These are phyloP conservation scores for Scutellaria minor DNA, from an alignment of 257 asterid genomes.

Conservation along the genomic window DNA sequence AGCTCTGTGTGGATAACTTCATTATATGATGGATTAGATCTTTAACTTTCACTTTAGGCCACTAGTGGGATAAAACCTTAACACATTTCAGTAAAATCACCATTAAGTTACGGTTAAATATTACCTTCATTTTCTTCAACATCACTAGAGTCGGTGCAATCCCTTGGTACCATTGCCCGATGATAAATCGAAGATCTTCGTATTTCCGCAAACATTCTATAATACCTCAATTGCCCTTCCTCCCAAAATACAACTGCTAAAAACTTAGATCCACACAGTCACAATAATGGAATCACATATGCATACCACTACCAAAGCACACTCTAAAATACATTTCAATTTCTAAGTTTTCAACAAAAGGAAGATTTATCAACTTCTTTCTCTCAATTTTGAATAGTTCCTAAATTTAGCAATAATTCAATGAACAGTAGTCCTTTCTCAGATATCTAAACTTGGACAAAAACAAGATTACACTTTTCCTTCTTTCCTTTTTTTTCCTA, in stretches of 20 bases:
- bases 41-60: background rate
- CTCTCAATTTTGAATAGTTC: background rate
- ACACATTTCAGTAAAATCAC: background rate
- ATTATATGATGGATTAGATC: background rate
- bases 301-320: constrained; percentile 16
- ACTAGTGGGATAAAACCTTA: too few relatives aligned
- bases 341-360: background rate
- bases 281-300: background rate
- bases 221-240: constrained; percentile 30
- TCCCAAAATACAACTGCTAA: constrained; percentile 31
- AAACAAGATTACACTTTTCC: background rate
- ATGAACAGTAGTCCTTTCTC: background rate
- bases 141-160: constrained; percentile 48
- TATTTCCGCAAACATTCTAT: constrained; percentile 53
- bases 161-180: constrained; percentile 58
- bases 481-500: background rate
- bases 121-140: constrained; percentile 59
- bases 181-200: constrained; percentile 57
- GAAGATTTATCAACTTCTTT: background rate
- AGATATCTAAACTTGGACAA: background rate
- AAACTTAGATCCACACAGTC: constrained; percentile 29
- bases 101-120: constrained; percentile 14
- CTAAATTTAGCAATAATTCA: background rate
- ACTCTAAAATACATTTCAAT: background rate
- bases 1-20: background rate